Evolutionary conservation across 305 asterid species (phyloP), one percentile per base, ranked within the genome.

Genomic region (Solanum chacoense): DNA sequence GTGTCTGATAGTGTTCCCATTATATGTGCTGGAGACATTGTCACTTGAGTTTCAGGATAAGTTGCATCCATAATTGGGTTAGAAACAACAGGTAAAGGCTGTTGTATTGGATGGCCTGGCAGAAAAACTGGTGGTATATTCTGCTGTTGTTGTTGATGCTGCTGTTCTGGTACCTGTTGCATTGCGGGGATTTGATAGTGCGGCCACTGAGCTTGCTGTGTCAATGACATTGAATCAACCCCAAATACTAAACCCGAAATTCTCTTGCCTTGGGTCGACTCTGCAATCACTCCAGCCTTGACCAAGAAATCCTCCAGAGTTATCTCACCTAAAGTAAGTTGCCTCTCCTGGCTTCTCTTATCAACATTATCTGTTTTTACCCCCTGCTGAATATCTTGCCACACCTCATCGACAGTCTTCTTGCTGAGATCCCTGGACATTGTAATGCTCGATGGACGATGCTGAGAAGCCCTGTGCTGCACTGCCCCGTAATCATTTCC

Each of bases 251-350:
- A 86, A 76, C 93, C 93, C 79, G 80, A 18, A 84, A 50, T 88
- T 81, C 90, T 93, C 86, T 84, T 93, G 72, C 88, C 93, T 22
- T 87, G 88, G 1, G 88, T 74, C 26, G 98, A 87, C 88, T 93
- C 97, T 78, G 97, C 93, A 38, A 95, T 98, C 81, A 97, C 95
- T 86, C 99, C 99, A 3, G 99, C 99, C 94, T 94, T 97, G 63
- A 96, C 97, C 95, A 97, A 92, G 90, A 97, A 97, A 77, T 97
- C 99, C 93, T 96, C 99, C 85, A 97, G 91, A 3, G 98, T 96
- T 92, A 96, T 95, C 90, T 96, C 99, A 20, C 99, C 98, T 11
- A 96, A 95, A 45, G 98, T 94, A 24, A 92, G 73, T 89, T 92
- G 92, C 63, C 91, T 91, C 80, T 91, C 91, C 85, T 88, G 89